Percentiles rank a stretch among this genome's conserved stretches.
Conservation (phyloP, 139 green algal species). For the Astrephomene gubernaculifera region DNA sequence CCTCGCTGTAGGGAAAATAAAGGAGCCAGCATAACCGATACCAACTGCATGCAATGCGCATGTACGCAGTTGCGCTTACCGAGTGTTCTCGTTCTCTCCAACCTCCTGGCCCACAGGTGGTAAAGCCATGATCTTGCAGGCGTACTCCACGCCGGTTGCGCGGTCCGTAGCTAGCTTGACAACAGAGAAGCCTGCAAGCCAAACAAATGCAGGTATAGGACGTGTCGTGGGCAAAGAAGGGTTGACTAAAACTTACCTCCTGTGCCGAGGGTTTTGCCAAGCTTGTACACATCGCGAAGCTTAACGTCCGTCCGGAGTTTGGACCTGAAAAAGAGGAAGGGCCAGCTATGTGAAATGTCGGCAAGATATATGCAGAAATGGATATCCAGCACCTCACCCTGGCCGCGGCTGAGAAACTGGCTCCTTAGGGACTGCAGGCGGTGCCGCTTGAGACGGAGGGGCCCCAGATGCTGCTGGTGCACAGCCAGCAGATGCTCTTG, state of each 20-base stretch:
- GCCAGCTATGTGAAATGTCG: too few relatives aligned
- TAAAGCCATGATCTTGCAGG: slow-evolving; percentile 93
- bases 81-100: slow-evolving; percentile 80
- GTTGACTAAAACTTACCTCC: slow-evolving; percentile 66
- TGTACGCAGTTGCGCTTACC: slow-evolving; percentile 36
- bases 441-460: neutral
- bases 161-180: slow-evolving; percentile 84
- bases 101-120: slow-evolving; percentile 62
- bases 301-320: slow-evolving; percentile 62
- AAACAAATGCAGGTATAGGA: neutral
- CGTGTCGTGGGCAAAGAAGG: neutral
- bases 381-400: too few relatives aligned
- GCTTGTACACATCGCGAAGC: slow-evolving; percentile 81
- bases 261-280: slow-evolving; percentile 84
- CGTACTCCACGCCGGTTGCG: slow-evolving; percentile 73
- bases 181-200: slow-evolving; percentile 80
- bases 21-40: too few relatives aligned
- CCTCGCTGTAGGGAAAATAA: slow-evolving; percentile 66
- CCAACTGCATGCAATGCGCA: too few relatives aligned
- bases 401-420: neutral
- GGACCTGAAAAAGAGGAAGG: too few relatives aligned
- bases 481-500: neutral
- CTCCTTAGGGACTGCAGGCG: neutral
- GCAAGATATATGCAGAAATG: too few relatives aligned
- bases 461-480: neutral